Conservation (phyloP, 345 rosid genomes). For the Xanthoceras sorbifolium region DNA sequence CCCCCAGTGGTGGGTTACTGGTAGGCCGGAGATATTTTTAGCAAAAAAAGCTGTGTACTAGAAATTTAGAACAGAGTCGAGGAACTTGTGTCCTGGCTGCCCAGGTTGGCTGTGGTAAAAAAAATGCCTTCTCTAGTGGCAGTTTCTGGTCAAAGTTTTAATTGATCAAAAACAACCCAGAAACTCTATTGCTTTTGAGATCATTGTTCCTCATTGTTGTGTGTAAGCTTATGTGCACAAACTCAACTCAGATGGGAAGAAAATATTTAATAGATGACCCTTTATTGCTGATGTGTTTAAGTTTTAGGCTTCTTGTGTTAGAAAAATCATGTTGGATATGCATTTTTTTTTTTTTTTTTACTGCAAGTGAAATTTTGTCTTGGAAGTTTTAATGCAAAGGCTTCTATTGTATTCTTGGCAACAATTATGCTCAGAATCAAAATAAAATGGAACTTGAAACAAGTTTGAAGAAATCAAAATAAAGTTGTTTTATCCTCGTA, state of each 20-base stretch:
- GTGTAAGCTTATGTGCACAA: conserved; percentile 31
- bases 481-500: too few relatives aligned
- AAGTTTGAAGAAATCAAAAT: too few relatives aligned
- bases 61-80: conserved; percentile 42
- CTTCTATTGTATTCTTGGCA: too few relatives aligned
- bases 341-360: too few relatives aligned
- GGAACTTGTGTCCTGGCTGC: conserved; percentile 62
- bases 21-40: conserved; percentile 25
- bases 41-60: conserved; percentile 48
- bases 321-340: too few relatives aligned
- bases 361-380: too few relatives aligned
- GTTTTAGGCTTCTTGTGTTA: too few relatives aligned
- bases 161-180: conserved; percentile 22
- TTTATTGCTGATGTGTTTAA: not conserved
- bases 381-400: too few relatives aligned
- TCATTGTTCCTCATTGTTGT: conserved; percentile 29
- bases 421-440: too few relatives aligned
- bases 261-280: conserved; percentile 5
- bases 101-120: conserved; percentile 85
- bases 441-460: too few relatives aligned
- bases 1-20: conserved; percentile 35
- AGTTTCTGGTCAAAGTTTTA: conserved; percentile 56
- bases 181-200: conserved; percentile 27
- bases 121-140: conserved; percentile 93
- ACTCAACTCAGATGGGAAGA: conserved; percentile 15